Evolutionary conservation across 2,329 filamentous ascomycete species (phyloP).

Genomic region (Cladosporium velox): DNA sequence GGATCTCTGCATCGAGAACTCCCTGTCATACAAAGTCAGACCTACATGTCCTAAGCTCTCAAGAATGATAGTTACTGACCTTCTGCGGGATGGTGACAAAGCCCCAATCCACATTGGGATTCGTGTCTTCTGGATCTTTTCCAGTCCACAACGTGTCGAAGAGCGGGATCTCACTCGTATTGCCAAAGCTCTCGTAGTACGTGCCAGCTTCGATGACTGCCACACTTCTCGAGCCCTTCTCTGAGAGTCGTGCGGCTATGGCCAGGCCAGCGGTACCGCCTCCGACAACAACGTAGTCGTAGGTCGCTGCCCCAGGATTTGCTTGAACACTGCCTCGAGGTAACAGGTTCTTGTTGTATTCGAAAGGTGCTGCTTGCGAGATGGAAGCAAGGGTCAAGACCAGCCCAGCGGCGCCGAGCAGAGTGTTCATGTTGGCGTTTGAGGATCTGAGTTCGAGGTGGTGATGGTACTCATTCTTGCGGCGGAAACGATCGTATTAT

Average conservation of each 20-base stretch:
- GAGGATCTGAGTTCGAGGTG: background rate
- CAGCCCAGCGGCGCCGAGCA: background rate
- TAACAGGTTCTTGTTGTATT: background rate
- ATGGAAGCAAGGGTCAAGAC: background rate
- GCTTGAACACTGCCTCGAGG: background rate
- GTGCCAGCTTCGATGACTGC: constrained; percentile 38
- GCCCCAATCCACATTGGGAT: constrained; percentile 32
- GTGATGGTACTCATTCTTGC: background rate
- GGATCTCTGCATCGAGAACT: constrained; percentile 27
- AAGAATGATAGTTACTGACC: background rate
- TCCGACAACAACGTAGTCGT: constrained; percentile 35
- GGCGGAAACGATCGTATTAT: background rate
- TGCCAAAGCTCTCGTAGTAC: constrained; percentile 13
- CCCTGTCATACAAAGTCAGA: constrained; percentile 3
- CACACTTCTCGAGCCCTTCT: constrained; percentile 33
- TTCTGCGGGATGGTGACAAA: constrained; percentile 31
- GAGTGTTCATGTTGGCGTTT: background rate
- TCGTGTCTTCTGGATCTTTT: constrained; percentile 13
- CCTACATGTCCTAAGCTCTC: background rate
- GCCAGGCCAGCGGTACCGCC: constrained; percentile 37
- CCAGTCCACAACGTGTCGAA: background rate
- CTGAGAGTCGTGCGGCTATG: constrained; percentile 33
- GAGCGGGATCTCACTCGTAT: background rate
- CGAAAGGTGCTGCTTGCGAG: background rate
- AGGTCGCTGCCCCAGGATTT: constrained; percentile 14